Percentiles rank a stretch among this genome's conserved stretches.
These are phyloP conservation scores for Acer saccharum DNA, from an alignment of 345 rosid species.

Conservation along the genomic window DNA sequence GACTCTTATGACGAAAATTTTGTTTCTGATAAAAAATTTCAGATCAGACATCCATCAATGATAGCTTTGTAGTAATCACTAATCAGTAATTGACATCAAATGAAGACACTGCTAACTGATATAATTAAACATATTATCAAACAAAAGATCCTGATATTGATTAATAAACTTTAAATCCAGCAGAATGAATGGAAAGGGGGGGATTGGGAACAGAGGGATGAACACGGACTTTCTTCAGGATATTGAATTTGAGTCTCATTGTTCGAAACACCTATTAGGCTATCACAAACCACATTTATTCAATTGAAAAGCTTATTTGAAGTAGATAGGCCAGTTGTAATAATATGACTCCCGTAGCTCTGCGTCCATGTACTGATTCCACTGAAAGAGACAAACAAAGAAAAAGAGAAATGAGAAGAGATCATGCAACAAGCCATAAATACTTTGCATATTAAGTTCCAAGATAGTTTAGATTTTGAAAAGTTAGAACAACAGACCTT, in stretches of 20 bases:
- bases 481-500: slow-evolving; percentile 42
- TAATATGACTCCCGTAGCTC: slow-evolving; percentile 74
- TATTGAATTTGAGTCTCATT: not conserved
- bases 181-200: not conserved
- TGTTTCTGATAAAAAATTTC: no score
- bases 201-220: not conserved
- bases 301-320: slow-evolving; percentile 45
- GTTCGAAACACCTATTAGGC: not conserved
- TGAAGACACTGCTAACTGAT: not conserved
- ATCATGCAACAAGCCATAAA: not conserved
- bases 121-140: not conserved
- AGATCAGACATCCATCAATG: no score
- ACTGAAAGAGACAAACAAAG: slow-evolving; percentile 41
- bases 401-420: slow-evolving; percentile 11
- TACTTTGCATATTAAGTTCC: not conserved
- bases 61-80: no score
- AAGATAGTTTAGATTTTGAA: slow-evolving; percentile 2
- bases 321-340: slow-evolving; percentile 83
- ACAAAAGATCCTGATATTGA: not conserved
- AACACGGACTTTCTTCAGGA: not conserved
- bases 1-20: no score
- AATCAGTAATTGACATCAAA: not conserved
- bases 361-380: slow-evolving; percentile 81
- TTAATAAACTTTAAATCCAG: not conserved
- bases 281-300: not conserved